phyloP scores from a whole-genome alignment of 495 filamentous ascomycete genomes.

The Usnea hakonensis region DNA sequence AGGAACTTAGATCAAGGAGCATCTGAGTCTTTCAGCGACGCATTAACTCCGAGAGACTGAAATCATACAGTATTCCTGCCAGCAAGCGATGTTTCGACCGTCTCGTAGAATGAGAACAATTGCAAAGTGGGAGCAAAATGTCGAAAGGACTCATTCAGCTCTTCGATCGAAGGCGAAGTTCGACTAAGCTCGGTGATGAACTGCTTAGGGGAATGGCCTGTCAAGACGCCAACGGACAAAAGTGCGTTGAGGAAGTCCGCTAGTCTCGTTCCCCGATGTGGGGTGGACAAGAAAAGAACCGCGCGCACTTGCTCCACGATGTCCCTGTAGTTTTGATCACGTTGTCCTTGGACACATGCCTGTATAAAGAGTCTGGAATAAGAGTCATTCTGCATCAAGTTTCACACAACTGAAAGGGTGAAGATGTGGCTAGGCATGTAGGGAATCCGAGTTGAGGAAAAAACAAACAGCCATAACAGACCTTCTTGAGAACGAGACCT shows the following conservation, averaged over 20 bases:
- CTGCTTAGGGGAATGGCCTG: constrained; percentile 6
- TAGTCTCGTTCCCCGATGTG: constrained; percentile 41
- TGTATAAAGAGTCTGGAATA: too few relatives aligned
- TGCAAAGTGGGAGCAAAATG: constrained; percentile 30
- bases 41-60: neutral
- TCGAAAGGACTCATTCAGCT: constrained; percentile 45
- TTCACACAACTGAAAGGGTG: too few relatives aligned
- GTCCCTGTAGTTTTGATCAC: constrained; percentile 32
- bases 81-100: constrained; percentile 7
- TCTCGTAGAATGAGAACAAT: constrained; percentile 46
- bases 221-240: constrained; percentile 25
- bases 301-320: constrained; percentile 31
- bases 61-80: too few relatives aligned
- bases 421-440: too few relatives aligned
- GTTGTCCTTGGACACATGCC: constrained; percentile 33
- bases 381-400: too few relatives aligned
- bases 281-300: constrained; percentile 43
- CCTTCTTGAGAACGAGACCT: constrained; percentile 42
- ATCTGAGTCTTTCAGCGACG: neutral
- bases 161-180: neutral
- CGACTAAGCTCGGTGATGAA: neutral
- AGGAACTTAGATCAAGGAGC: constrained; percentile 22
- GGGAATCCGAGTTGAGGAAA: too few relatives aligned
- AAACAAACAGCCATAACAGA: constrained; percentile 13
- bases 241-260: constrained; percentile 35